Percentiles rank a stretch among this genome's conserved stretches.
These are phyloP conservation scores for Neoboletus brunneissimus DNA, from an alignment of 768 basidiomycete species.

Conservation along the genomic window DNA sequence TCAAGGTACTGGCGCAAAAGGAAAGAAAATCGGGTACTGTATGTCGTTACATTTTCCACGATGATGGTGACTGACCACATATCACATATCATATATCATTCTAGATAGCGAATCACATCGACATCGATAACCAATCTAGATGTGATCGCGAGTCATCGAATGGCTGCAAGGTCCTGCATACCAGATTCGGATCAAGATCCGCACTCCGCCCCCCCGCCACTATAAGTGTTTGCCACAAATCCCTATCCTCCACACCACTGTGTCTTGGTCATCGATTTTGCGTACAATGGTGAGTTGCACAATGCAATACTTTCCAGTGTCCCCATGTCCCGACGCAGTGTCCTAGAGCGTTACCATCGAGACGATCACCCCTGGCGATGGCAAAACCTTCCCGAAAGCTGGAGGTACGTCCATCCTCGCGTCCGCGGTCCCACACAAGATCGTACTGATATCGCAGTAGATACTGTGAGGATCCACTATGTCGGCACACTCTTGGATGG, in stretches of 20 bases:
- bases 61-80: constrained; percentile 10
- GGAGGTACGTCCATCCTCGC: constrained; percentile 54
- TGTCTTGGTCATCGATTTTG: constrained; percentile 28
- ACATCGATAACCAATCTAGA: constrained; percentile 31
- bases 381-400: constrained; percentile 56
- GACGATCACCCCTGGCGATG: constrained; percentile 57
- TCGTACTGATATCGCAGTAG: constrained; percentile 39
- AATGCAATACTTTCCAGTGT: background rate
- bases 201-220: constrained; percentile 53
- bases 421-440: constrained; percentile 9
- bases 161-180: constrained; percentile 4
- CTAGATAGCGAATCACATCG: constrained; percentile 14
- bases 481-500: constrained; percentile 68
- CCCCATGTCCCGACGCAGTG: background rate
- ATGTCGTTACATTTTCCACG: constrained; percentile 8
- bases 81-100: constrained; percentile 13
- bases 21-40: background rate
- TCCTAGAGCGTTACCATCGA: constrained; percentile 71
- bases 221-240: constrained; percentile 38
- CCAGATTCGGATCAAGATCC: constrained; percentile 74
- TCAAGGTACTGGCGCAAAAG: background rate
- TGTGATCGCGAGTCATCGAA: constrained; percentile 14
- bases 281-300: constrained; percentile 31
- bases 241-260: constrained; percentile 25
- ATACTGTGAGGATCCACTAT: constrained; percentile 76